A percentile compares a stretch with the other conserved stretches of the same genome.
Conservation (phyloP, 2,329 filamentous ascomycete genomes). For the Beauveria varroae region DNA sequence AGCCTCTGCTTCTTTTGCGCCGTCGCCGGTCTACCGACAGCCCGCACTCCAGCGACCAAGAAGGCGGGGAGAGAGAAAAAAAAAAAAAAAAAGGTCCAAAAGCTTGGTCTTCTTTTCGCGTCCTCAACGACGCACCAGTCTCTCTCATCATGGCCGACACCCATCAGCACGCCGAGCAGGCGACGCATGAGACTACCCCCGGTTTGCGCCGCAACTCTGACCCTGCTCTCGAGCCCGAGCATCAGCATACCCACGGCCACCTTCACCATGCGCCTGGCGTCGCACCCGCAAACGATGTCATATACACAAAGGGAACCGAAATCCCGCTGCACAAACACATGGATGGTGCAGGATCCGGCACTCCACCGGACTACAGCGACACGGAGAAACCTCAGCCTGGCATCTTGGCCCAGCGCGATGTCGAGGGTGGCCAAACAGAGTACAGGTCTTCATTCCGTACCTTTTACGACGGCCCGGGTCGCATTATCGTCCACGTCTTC, state of each 20-base stretch:
- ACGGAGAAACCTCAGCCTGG: constrained; percentile 30
- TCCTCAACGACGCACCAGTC: neutral
- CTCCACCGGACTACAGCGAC: constrained; percentile 32
- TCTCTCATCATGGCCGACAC: constrained; percentile 1
- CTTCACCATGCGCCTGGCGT: constrained; percentile 32
- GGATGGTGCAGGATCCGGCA: constrained; percentile 14
- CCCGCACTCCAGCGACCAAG: neutral
- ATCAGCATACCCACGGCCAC: constrained; percentile 38
- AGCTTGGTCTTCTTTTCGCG: neutral
- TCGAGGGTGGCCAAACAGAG: constrained; percentile 16
- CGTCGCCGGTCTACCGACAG: neutral
- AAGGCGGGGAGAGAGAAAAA: neutral
- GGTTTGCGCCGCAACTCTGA: constrained; percentile 22
- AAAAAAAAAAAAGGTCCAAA: neutral
- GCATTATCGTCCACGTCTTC: constrained; percentile 39
- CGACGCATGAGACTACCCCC: constrained; percentile 9
- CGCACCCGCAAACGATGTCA: constrained; percentile 31
- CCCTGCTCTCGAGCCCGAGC: constrained; percentile 27
- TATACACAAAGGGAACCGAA: constrained; percentile 32
- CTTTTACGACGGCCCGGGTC: constrained; percentile 36
- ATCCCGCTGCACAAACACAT: constrained; percentile 15
- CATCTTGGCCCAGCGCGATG: constrained; percentile 22
- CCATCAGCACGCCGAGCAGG: neutral
- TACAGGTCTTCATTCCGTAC: constrained; percentile 19
- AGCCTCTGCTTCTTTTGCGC: neutral